Evolutionary conservation across 768 basidiomycete genomes (phyloP).

Genomic region (Strobilomyces dryophilus): DNA sequence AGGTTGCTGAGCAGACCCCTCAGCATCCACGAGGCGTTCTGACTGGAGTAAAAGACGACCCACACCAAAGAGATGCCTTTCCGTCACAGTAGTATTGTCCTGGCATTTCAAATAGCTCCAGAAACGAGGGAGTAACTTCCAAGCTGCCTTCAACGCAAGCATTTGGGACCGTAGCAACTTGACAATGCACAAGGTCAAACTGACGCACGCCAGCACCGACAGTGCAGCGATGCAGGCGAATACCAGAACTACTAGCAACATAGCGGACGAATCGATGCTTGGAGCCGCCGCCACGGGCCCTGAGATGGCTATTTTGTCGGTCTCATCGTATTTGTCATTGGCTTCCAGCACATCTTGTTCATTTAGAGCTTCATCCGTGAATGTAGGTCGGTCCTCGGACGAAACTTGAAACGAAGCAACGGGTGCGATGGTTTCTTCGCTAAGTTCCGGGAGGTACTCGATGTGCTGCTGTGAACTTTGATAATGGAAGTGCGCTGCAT

Average conservation of each 20-base stretch:
- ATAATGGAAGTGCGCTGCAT: conserved; percentile 29
- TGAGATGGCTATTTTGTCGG: background rate
- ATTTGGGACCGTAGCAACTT: conserved; percentile 17
- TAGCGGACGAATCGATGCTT: background rate
- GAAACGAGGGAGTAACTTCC: conserved; percentile 21
- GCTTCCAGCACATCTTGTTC: conserved; percentile 19
- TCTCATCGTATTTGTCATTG: conserved; percentile 3
- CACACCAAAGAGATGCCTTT: background rate
- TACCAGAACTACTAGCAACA: conserved; percentile 15
- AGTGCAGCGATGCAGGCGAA: conserved; percentile 27
- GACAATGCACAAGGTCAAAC: conserved; percentile 18
- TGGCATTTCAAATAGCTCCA: conserved; percentile 3
- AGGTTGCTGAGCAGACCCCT: conserved; percentile 1
- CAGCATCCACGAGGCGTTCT: conserved; percentile 1
- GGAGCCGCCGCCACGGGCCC: background rate
- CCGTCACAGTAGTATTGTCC: background rate
- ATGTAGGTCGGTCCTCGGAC: conserved; percentile 2
- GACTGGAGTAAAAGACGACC: background rate
- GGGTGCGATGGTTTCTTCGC: conserved; percentile 26
- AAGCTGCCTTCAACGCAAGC: conserved; percentile 21
- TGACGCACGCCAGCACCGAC: conserved; percentile 21
- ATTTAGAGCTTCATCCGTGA: conserved; percentile 24
- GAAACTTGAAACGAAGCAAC: conserved; percentile 25
- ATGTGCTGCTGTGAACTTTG: conserved; percentile 30
- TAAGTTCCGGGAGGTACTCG: conserved; percentile 27